Evolutionary conservation across 768 basidiomycete species (phyloP).

Genomic region (Cytidiella melzeri): DNA sequence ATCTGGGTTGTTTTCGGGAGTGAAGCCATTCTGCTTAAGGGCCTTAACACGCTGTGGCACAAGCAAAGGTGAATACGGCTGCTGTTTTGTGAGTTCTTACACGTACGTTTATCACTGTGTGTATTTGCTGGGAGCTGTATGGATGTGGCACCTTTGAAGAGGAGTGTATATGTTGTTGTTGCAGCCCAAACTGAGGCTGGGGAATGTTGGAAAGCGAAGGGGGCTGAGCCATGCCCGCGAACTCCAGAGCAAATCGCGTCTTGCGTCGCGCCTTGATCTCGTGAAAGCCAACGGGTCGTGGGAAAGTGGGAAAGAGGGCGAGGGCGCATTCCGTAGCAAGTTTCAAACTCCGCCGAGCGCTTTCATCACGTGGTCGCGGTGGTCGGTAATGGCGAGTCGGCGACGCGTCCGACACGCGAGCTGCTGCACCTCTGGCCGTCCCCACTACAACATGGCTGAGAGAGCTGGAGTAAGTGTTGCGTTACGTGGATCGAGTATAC

Average conservation of each 20-base stretch:
- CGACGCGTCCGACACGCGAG: too few species aligned
- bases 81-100: too few species aligned
- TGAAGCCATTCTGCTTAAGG: conserved; percentile 38
- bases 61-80: background rate
- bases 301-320: conserved; percentile 2
- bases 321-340: background rate
- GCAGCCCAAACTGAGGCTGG: background rate
- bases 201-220: background rate
- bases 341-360: background rate
- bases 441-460: conserved; percentile 55
- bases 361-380: too few species aligned
- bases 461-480: conserved; percentile 61
- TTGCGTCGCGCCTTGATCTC: background rate
- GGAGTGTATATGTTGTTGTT: background rate
- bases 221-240: background rate
- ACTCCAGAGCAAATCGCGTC: background rate
- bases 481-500: conserved; percentile 3
- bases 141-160: too few species aligned
- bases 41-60: conserved; percentile 35
- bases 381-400: too few species aligned
- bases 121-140: too few species aligned
- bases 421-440: background rate
- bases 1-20: conserved; percentile 40
- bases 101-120: too few species aligned
- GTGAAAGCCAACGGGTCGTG: conserved; percentile 2